phyloP scores from a whole-genome alignment of 1,284 basidiomycete species.

The Austroboletus niveus region DNA sequence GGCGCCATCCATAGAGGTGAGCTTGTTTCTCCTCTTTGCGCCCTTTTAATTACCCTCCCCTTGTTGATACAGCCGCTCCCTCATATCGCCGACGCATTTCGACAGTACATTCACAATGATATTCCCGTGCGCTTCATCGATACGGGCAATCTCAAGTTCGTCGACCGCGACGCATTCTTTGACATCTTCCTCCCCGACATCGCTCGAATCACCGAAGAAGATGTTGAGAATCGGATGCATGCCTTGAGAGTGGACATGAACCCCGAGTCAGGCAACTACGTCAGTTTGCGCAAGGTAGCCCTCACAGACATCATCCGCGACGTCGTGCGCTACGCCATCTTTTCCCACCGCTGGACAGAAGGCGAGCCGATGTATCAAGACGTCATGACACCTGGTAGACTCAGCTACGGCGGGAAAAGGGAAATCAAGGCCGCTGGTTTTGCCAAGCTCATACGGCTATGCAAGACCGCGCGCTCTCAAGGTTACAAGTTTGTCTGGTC shows the following conservation, averaged over 20 bases:
- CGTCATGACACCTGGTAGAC: neutral
- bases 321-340: constrained; percentile 23
- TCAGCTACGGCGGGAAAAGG: neutral
- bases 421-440: constrained; percentile 5
- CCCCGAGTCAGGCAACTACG: constrained; percentile 18
- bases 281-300: constrained; percentile 10
- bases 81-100: constrained; percentile 14
- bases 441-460: constrained; percentile 20
- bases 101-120: constrained; percentile 20
- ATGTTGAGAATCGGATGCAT: constrained; percentile 9
- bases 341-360: constrained; percentile 28
- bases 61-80: neutral
- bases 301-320: constrained; percentile 20
- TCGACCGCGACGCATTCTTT: constrained; percentile 21
- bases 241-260: neutral
- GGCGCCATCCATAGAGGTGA: too few relatives aligned
- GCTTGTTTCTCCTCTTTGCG: too few relatives aligned
- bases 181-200: constrained; percentile 19
- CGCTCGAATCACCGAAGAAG: constrained; percentile 17
- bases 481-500: constrained; percentile 26
- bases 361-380: constrained; percentile 26
- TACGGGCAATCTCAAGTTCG: constrained; percentile 5
- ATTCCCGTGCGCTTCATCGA: constrained; percentile 27
- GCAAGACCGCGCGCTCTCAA: constrained; percentile 15
- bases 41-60: neutral